These are phyloP conservation scores for Saccharomycopsis oosterbeekiorum DNA, from an alignment of 805 yeast species.

Conservation along the genomic window DNA sequence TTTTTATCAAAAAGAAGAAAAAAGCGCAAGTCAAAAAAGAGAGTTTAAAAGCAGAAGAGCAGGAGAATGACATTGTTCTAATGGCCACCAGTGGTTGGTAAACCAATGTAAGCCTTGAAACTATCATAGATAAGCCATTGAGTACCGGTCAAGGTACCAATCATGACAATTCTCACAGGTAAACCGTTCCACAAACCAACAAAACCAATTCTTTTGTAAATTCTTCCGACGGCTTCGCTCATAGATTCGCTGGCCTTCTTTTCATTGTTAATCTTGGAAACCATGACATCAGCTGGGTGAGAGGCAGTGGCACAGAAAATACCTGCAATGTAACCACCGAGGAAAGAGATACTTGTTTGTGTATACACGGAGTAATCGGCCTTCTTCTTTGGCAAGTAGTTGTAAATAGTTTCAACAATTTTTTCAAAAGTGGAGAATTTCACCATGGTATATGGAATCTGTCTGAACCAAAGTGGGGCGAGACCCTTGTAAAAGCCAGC, in stretches of 20 bases:
- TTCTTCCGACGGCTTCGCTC: slow-evolving; percentile 58
- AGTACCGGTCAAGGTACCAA: slow-evolving; percentile 93
- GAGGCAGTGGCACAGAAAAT: slow-evolving; percentile 91
- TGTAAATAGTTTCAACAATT: slow-evolving; percentile 74
- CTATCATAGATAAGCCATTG: slow-evolving; percentile 97
- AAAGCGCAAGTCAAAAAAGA: neutral
- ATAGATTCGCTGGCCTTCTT: slow-evolving; percentile 54
- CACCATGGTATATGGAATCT: slow-evolving; percentile 97
- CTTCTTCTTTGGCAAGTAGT: slow-evolving; percentile 61
- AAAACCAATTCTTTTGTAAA: slow-evolving; percentile 79
- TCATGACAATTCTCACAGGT: slow-evolving; percentile 89
- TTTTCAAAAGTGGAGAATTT: slow-evolving; percentile 93
- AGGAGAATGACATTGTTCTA: neutral
- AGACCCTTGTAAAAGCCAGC: slow-evolving; percentile 79
- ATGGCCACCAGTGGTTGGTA: slow-evolving; percentile 81
- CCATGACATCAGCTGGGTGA: slow-evolving; percentile 99
- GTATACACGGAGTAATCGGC: slow-evolving; percentile 58
- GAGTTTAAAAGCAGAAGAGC: neutral
- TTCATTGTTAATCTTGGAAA: slow-evolving; percentile 78
- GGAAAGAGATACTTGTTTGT: slow-evolving; percentile 91
- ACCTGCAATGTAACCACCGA: slow-evolving; percentile 97
- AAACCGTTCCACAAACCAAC: slow-evolving; percentile 91
- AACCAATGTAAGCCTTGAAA: slow-evolving; percentile 87
- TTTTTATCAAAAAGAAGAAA: too few relatives aligned
- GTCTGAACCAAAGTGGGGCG: slow-evolving; percentile 91